Conservation (phyloP, 1,139 yeast genomes). For the Sugiyamaella paludigena region DNA sequence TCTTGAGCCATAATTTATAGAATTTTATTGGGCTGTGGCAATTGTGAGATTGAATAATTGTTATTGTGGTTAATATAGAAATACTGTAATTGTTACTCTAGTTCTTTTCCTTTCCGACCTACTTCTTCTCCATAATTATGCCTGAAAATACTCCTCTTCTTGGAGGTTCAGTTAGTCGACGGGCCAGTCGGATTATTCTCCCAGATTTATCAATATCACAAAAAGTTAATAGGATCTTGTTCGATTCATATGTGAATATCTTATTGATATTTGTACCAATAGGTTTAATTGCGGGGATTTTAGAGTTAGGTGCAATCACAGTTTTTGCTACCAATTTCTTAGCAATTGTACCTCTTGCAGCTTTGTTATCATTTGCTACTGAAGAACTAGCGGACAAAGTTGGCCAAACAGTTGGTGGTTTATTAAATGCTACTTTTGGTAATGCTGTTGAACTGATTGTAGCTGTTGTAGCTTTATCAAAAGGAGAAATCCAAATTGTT, state of each 20-base stretch:
- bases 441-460: conserved; percentile 93
- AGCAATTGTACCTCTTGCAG: conserved; percentile 91
- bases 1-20: too few species aligned
- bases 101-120: too few species aligned
- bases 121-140: conserved; percentile 3
- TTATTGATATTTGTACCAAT: conserved; percentile 80
- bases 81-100: too few species aligned
- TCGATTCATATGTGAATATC: conserved; percentile 66
- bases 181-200: too few species aligned
- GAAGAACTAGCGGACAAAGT: conserved; percentile 86
- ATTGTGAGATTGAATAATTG: too few species aligned
- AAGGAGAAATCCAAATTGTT: conserved; percentile 87
- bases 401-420: conserved; percentile 86
- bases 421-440: conserved; percentile 93
- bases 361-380: conserved; percentile 84
- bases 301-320: conserved; percentile 56
- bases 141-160: conserved; percentile 16
- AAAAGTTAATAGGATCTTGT: conserved; percentile 22
- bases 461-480: conserved; percentile 79
- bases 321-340: conserved; percentile 75
- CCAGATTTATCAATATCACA: conserved; percentile 7
- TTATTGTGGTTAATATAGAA: too few species aligned
- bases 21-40: too few species aligned
- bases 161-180: neutral
- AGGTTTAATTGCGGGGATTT: conserved; percentile 70